These are phyloP conservation scores for Chalciporus sphaerocephalus DNA, from an alignment of 768 basidiomycete genomes.

Conservation along the genomic window DNA sequence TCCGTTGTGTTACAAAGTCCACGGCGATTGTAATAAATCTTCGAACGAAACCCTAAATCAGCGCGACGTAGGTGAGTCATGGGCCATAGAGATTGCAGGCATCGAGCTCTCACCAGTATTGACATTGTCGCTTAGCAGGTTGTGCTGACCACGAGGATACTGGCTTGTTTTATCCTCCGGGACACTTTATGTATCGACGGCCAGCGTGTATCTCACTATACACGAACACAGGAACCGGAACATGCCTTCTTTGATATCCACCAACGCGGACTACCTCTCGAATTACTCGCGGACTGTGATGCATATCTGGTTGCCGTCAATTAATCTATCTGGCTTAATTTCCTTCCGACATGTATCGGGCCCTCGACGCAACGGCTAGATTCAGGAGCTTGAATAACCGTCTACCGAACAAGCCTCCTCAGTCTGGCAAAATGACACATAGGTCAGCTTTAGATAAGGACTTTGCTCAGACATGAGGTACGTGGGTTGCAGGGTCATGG, in stretches of 20 bases:
- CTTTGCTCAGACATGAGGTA: conserved; percentile 8
- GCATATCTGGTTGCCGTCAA: conserved; percentile 9
- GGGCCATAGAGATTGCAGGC: conserved; percentile 3
- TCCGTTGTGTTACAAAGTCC: conserved; percentile 20
- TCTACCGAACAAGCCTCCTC: background rate
- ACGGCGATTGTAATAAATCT: conserved; percentile 22
- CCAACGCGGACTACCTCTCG: conserved; percentile 1
- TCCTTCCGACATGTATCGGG: conserved; percentile 10
- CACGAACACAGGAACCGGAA: conserved; percentile 18
- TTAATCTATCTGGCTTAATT: conserved; percentile 16
- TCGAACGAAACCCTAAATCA: conserved; percentile 21
- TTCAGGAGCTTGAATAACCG: background rate
- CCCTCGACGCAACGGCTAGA: background rate
- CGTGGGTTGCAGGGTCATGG: background rate
- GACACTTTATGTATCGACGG: conserved; percentile 24
- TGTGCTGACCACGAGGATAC: conserved; percentile 24
- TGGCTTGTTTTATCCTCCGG: conserved; percentile 10
- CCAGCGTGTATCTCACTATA: conserved; percentile 6
- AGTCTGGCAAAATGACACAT: no score
- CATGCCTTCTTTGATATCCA: conserved; percentile 14
- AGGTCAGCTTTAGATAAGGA: background rate
- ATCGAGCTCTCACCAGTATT: conserved; percentile 26
- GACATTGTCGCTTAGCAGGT: conserved; percentile 25
- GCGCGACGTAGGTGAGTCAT: conserved; percentile 15
- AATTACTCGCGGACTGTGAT: background rate